Base-by-base conservation (phyloP, 2,329 filamentous ascomycete species). In the Claviceps humidiphila region DNA sequence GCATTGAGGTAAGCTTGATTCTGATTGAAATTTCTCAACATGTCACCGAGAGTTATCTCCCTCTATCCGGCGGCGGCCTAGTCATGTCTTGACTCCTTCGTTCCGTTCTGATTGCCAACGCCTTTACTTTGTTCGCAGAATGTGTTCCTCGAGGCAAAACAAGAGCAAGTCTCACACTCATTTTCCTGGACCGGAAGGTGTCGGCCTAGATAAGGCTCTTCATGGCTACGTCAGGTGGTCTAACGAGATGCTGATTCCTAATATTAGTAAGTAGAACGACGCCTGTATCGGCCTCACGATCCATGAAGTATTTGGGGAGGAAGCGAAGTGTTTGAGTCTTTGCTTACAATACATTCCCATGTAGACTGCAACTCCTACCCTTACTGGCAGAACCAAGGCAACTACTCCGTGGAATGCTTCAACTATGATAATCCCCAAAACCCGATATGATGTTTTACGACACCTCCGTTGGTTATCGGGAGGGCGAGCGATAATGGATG, bases 151-250 rank as follows among this genome's bases (percentile, higher is more conserved):
- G n/a, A 45, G 4, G 39, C 24, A 3, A 48, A 3, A 24, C 5
- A 24, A 24, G 4, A 24, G 5, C 24, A 24, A 1, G 24, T 5
- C 24, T 24, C 24, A 42, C 34, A n/a, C 7, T 24, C 40, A 9
- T 0, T 9, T 49, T 5, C 58, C 58, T 1, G 56, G 54, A 1
- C 34, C 54, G 14, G 62, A 68, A 0, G 77, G 76, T 6, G 75
- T 81, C 17, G 77, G 76, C 17, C 64, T 77, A 1, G 60, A 70
- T n/a, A 74, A 73, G 51, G 77, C 78, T 1, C 66, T 82, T 3
- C 60, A 67, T 20, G 77, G 76, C 48, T 81, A 76, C 53, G 75
- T 77, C n/a, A 68, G 65, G n/a, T 82, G 74, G 74, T 72, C 71
- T 58, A 77, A 68, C 42, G 61, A 65, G 3, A 55, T 49, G 24